phyloP scores from a whole-genome alignment of 2,329 filamentous ascomycete genomes.

The Penicillium freii region DNA sequence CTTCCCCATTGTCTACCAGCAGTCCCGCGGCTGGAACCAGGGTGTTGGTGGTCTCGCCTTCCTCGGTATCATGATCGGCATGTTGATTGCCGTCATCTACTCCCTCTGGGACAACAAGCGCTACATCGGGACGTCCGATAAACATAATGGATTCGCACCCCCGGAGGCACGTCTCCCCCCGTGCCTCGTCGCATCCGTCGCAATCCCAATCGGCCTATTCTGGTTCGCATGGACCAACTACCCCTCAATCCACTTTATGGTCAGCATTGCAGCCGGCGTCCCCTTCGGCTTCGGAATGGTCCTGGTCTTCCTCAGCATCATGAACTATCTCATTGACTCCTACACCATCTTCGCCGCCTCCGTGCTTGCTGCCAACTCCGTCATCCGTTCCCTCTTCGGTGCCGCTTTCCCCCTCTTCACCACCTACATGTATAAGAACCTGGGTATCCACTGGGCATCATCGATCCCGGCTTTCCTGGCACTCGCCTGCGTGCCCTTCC shows the following conservation, averaged over 20 bases:
- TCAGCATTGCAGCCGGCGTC: constrained; percentile 24
- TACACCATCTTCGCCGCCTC: constrained; percentile 30
- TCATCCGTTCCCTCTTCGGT: constrained; percentile 28
- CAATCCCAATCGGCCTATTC: constrained; percentile 31
- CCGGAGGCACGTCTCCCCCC: constrained; percentile 31
- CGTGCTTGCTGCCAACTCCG: constrained; percentile 27
- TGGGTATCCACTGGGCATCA: constrained; percentile 30
- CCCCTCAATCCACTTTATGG: constrained; percentile 27
- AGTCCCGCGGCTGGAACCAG: constrained; percentile 30
- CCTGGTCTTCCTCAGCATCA: constrained; percentile 26
- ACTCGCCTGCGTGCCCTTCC: constrained; percentile 28
- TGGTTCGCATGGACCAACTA: constrained; percentile 37
- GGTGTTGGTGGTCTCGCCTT: constrained; percentile 30
- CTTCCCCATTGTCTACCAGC: constrained; percentile 33
- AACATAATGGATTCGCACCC: constrained; percentile 24
- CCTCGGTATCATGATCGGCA: constrained; percentile 34
- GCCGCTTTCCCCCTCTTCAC: constrained; percentile 30
- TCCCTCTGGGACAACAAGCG: constrained; percentile 29
- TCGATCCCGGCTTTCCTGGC: constrained; percentile 27
- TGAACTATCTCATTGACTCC: constrained; percentile 30
- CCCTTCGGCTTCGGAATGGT: constrained; percentile 31
- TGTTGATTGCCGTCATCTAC: constrained; percentile 26
- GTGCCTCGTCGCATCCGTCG: constrained; percentile 25
- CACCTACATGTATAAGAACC: constrained; percentile 26
- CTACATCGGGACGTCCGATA: constrained; percentile 19